Evolutionary conservation across 1,139 yeast species (phyloP), one percentile per base, ranked within the genome.

Genomic region (Scheffersomyces quercinus): DNA sequence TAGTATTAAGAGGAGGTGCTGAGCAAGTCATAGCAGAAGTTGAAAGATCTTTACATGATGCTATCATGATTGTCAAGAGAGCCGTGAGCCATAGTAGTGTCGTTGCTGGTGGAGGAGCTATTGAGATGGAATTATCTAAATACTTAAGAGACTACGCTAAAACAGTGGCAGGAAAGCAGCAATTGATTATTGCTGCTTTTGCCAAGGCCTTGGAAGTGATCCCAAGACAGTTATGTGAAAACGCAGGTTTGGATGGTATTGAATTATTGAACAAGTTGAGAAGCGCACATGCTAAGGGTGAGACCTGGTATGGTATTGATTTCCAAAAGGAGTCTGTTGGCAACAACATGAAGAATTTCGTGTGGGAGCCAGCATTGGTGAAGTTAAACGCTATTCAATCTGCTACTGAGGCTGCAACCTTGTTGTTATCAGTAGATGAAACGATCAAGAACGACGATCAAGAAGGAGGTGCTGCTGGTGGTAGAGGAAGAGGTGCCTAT

Each of bases 71-170:
- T 65, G 98, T 93, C 39, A 91, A 91, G 71, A 81, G 99, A 59
- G 96, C 98, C 1, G 83, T 93, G 38, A 85, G 87, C 60, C 93
- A 90, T 62, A 86, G 82, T 58, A 73, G 81, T 30, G 83, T 95
- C 52, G 99, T 93, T 48, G 98, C 97, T 12, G 99, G 99, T 47
- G 99, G 99, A 52, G 99, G 99, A 50, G 99, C 99, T 37, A 87
- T 91, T 52, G 99, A 93, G 67, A 95, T 93, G 99, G 98, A 93
- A 64, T 64, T 95, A 39, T 90, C 98, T 35, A 88, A 83, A 62
- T 82, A 86, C 62, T 77, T 95, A 55, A 81, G 99, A 59, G 97
- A 89, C 55, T 81, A 83, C 59, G 85, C 97, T 15, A 84, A 85
- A 60, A 80, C 90, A 10, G 87, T 93, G 58, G 89, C 97, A 15